phyloP scores from a whole-genome alignment of 164 flowering plant species.

The grape (Vitis vinifera) region DNA sequence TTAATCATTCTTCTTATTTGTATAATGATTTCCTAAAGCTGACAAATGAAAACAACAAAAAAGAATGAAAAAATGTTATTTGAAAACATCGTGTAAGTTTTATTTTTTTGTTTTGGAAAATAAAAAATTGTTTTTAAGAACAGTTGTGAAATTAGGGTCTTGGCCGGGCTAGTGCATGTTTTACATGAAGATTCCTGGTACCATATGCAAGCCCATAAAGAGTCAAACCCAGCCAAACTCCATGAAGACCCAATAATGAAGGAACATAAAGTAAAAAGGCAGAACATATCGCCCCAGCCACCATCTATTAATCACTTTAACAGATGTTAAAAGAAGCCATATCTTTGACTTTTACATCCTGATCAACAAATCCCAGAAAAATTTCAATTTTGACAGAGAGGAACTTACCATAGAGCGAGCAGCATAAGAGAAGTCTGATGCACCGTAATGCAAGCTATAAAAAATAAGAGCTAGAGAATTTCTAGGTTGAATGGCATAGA shows the following conservation, averaged over 20 bases:
- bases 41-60: too few relatives aligned
- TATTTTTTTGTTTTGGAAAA: too few relatives aligned
- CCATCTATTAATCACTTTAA: conserved; percentile 43
- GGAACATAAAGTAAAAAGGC: conserved; percentile 73
- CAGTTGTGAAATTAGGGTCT: too few relatives aligned
- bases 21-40: too few relatives aligned
- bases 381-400: not conserved
- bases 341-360: not conserved
- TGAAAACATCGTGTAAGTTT: too few relatives aligned
- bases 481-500: conserved; percentile 85
- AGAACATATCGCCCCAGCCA: conserved; percentile 74
- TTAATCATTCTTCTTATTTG: too few relatives aligned
- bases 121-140: too few relatives aligned
- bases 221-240: conserved; percentile 92
- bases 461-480: conserved; percentile 84
- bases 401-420: conserved; percentile 73
- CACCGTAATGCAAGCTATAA: conserved; percentile 91
- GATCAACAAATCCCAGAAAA: not conserved
- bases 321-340: not conserved
- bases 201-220: conserved; percentile 77
- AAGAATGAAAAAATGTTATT: too few relatives aligned
- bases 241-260: conserved; percentile 61
- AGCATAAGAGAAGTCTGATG: conserved; percentile 86
- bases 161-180: not conserved
- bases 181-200: conserved; percentile 82